A percentile compares a stretch with the other conserved stretches of the same genome.
Conservation (phyloP, 495 filamentous ascomycete species). For the Aspergillus conjunctus region DNA sequence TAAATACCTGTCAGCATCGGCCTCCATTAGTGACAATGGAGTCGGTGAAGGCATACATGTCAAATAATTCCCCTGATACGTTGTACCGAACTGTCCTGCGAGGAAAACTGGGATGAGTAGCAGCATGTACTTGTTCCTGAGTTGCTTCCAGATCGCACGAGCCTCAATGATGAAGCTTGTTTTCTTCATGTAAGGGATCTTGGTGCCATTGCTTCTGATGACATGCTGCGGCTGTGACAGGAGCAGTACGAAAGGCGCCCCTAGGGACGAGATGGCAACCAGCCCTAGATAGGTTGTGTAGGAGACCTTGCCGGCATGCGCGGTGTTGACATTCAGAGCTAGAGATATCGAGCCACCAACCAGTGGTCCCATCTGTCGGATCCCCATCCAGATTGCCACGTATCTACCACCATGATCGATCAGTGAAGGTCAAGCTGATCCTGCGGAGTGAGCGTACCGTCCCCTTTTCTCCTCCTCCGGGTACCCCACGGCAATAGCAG, state of each 20-base stretch:
- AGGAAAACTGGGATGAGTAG: slow-evolving; percentile 57
- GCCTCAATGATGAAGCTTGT: slow-evolving; percentile 46
- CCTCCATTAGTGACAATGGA: neutral
- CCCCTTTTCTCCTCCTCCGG: slow-evolving; percentile 55
- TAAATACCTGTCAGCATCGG: neutral
- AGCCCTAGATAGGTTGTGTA: slow-evolving; percentile 57
- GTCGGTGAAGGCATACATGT: slow-evolving; percentile 24
- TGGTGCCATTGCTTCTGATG: slow-evolving; percentile 51
- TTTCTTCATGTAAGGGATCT: slow-evolving; percentile 42
- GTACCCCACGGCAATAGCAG: slow-evolving; percentile 60
- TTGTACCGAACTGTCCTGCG: slow-evolving; percentile 56
- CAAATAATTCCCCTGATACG: slow-evolving; percentile 61
- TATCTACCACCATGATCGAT: neutral
- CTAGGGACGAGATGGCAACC: slow-evolving; percentile 54
- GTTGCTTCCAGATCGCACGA: slow-evolving; percentile 47
- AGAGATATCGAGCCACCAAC: slow-evolving; percentile 60
- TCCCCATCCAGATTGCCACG: slow-evolving; percentile 59
- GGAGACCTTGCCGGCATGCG: slow-evolving; percentile 54
- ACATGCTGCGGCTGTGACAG: slow-evolving; percentile 57
- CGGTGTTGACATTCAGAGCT: slow-evolving; percentile 50
- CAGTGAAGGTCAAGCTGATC: neutral
- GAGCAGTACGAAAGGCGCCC: slow-evolving; percentile 53
- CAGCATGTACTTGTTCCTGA: slow-evolving; percentile 51
- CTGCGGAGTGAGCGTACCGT: slow-evolving; percentile 38
- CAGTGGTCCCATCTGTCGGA: slow-evolving; percentile 57